Evolutionary conservation across 495 filamentous ascomycete genomes (phyloP), one percentile per base, ranked within the genome.

Genomic region (Baudoinia panamericana): DNA sequence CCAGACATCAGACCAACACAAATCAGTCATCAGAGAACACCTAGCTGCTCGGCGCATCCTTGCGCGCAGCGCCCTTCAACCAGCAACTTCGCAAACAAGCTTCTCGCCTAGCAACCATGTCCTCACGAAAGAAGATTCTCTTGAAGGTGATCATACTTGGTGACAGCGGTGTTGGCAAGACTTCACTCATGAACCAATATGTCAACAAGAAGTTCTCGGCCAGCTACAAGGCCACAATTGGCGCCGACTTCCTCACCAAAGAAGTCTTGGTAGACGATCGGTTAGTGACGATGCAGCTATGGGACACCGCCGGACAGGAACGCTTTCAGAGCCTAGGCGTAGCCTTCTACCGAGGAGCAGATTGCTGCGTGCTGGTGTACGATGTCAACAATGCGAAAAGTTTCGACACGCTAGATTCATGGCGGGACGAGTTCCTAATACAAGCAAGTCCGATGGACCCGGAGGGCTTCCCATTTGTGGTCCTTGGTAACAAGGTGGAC

Each of bases 151-250:
- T 97, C 52, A 96, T 99, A 59, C 75, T 99, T 43, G 90, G 90
- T 50, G 90, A 96, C 59, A 94, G 86, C 62, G 90, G 90, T 58
- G 90, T 99, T 31, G 90, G 90, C 48, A 99, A 99, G 71, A 99
- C 92, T 37, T 93, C 84, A 63, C 76, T 99, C 72, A 96, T 99
- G 90, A 99, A 96, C 67, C 90, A 99, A 96, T 99, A 96, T 79
- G 90, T 99, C 78, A 96, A 99, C 70, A 99, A 96, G 67, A 96
- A 96, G 58, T 99, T 99, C 73, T 93, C 85, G 60, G 86, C 84
- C 46, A 94, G 87, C 67, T 99, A 99, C 72, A 99, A 99, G 64
- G 90, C 90, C 20, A 99, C 90, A 15, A 97, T 97, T 59, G 92
- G 92, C 47, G 90, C 90, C 44, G 90, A 99, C 60, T 99, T 99